phyloP scores from a whole-genome alignment of 768 basidiomycete genomes.

The Tulasnella sp. region DNA sequence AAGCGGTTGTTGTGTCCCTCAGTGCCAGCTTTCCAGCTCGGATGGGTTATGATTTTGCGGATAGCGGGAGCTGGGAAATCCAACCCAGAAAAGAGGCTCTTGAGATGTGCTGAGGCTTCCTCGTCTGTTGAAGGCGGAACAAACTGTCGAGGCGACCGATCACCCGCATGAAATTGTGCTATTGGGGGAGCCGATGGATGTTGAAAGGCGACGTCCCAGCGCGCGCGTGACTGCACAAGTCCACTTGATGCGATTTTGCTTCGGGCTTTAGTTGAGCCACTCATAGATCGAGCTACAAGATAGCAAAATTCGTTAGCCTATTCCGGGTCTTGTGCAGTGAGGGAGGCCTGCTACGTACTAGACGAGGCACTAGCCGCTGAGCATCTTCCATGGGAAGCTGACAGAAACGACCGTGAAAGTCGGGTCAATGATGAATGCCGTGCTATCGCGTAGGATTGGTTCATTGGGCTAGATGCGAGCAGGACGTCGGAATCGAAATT shows the following conservation, averaged over 20 bases:
- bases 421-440: not conserved
- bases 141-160: slow-evolving; percentile 2
- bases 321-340: not conserved
- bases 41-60: slow-evolving; percentile 63
- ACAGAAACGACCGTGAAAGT: slow-evolving; percentile 1
- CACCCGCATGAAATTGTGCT: slow-evolving; percentile 8
- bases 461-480: not conserved
- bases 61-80: slow-evolving; percentile 61
- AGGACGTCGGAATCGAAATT: not conserved
- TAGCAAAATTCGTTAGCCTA: not conserved
- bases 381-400: not conserved
- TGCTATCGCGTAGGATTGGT: not conserved
- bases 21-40: slow-evolving; percentile 57
- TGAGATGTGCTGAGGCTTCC: slow-evolving; percentile 48
- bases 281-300: not conserved
- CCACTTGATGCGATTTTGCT: not conserved
- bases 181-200: not conserved
- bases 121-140: slow-evolving; percentile 11
- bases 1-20: slow-evolving; percentile 66
- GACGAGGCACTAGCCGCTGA: not conserved
- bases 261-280: not conserved
- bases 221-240: not conserved
- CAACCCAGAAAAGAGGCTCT: slow-evolving; percentile 38
- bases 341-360: not conserved
- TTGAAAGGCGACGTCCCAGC: not conserved